Conservation (phyloP, 805 yeast species). For the Sungouiozyma intestinalis region DNA sequence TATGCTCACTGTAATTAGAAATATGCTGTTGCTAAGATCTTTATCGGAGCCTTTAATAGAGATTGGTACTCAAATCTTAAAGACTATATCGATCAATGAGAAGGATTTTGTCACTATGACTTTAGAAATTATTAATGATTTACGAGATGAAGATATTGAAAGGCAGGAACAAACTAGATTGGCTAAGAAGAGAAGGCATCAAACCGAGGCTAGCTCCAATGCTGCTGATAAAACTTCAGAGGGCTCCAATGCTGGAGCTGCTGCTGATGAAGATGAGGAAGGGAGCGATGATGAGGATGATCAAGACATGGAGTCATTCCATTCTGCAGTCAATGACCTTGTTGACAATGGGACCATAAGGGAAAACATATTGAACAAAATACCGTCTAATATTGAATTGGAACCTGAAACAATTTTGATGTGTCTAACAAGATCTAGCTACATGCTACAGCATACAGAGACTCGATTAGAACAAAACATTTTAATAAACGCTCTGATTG, state of each 20-base stretch:
- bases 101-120: slow-evolving; percentile 76
- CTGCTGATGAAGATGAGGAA: slow-evolving; percentile 13
- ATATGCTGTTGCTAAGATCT: slow-evolving; percentile 46
- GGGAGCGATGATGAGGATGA: slow-evolving; percentile 27
- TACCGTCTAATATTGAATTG: slow-evolving; percentile 27
- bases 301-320: slow-evolving; percentile 35
- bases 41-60: slow-evolving; percentile 45
- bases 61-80: slow-evolving; percentile 52
- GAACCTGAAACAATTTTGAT: slow-evolving; percentile 41
- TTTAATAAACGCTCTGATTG: slow-evolving; percentile 57
- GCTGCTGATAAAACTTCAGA: slow-evolving; percentile 17
- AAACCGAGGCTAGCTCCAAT: slow-evolving; percentile 16
- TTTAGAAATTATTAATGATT: slow-evolving; percentile 77
- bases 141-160: slow-evolving; percentile 54
- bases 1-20: slow-evolving; percentile 50
- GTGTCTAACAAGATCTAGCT: slow-evolving; percentile 58
- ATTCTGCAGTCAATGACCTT: slow-evolving; percentile 35
- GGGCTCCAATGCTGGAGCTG: slow-evolving; percentile 9
- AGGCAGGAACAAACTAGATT: slow-evolving; percentile 26
- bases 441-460: slow-evolving; percentile 56
- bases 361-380: slow-evolving; percentile 8
- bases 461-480: slow-evolving; percentile 56
- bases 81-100: slow-evolving; percentile 64
- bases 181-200: slow-evolving; percentile 8
- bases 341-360: slow-evolving; percentile 7